Evolutionary conservation across 192 early-diverging fungal genomes (phyloP), one percentile per base, ranked within the genome.

Genomic region (Dissophora ornata): DNA sequence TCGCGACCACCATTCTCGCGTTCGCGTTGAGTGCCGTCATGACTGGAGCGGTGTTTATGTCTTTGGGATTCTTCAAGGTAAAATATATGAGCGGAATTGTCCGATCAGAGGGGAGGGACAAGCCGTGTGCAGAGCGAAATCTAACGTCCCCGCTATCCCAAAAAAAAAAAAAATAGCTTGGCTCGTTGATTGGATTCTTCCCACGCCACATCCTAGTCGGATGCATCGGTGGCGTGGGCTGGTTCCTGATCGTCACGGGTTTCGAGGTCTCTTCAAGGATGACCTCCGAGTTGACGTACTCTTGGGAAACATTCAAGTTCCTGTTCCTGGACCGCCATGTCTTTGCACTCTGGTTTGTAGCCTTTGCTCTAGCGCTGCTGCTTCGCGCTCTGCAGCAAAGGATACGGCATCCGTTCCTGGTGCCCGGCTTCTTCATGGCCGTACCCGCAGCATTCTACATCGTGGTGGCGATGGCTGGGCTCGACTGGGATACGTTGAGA

Each of bases 141-240:
- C n/a, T n/a, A n/a, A n/a, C n/a, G n/a, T n/a, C n/a, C n/a, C n/a
- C n/a, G n/a, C n/a, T n/a, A n/a, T n/a, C n/a, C n/a, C n/a, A n/a
- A n/a, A n/a, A n/a, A n/a, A n/a, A n/a, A n/a, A 38, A 6, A 38
- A 38, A 38, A 38, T 63, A 82, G 42, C 81, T 93, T 30, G 92
- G 92, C 15, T 83, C 85, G 26, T 69, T 94, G 57, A 90, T 93
- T 21, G 90, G 86, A 32, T 94, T 92, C 69, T 94, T 94, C 56
- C 93, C 93, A 26, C 82, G 96, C 9, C 97, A 97, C 62, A 96
- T 98, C 58, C 83, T 97, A 6, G 94, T 97, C 26, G 96, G 95
- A 13, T 97, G 94, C 71, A 97, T 97, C 67, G 96, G 90, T 47
- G 95, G 95, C 44, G 95, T 97, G 21, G 95, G 95, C 32, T 94